Conservation (phyloP, 23 red algal species). For the Pyropia yezoensis region DNA sequence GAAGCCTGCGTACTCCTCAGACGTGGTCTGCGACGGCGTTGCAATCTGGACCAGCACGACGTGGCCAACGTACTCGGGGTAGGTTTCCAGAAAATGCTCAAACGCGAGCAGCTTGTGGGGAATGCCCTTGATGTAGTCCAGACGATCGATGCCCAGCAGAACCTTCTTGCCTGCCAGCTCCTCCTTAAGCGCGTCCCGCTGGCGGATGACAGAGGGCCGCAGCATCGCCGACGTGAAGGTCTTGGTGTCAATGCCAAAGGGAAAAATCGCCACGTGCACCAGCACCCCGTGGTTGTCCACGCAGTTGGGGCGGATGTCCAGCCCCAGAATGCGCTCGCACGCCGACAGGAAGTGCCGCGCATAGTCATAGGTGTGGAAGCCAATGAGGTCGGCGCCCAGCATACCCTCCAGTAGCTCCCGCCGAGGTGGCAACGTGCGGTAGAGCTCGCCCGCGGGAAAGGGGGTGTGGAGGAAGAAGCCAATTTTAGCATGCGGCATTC, state of each 20-base stretch:
- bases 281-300: conserved; percentile 68
- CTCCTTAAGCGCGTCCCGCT: conserved; percentile 43
- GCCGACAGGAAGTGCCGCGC: conserved; percentile 82
- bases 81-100: conserved; percentile 74
- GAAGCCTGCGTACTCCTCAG: conserved; percentile 59
- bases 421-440: conserved; percentile 72
- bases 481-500: conserved; percentile 61
- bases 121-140: conserved; percentile 92
- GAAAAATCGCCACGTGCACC: conserved; percentile 87
- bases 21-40: conserved; percentile 51
- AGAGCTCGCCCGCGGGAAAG: conserved; percentile 85
- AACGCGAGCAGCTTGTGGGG: conserved; percentile 78
- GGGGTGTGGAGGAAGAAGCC: conserved; percentile 91
- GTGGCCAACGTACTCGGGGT: conserved; percentile 59
- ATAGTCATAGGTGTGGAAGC: conserved; percentile 96
- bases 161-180: conserved; percentile 64
- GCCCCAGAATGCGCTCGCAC: conserved; percentile 67
- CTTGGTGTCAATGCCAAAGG: conserved; percentile 82
- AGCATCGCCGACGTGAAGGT: conserved; percentile 66
- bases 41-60: conserved; percentile 82
- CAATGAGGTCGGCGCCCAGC: conserved; percentile 78
- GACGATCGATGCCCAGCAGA: conserved; percentile 79
- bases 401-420: conserved; percentile 82
- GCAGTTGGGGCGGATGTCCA: conserved; percentile 57
- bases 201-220: conserved; percentile 43